A percentile compares a stretch with the other conserved stretches of the same genome.
phyloP scores from a whole-genome alignment of 2,329 filamentous ascomycete species.

The Graphiopsis chlorocephala region DNA sequence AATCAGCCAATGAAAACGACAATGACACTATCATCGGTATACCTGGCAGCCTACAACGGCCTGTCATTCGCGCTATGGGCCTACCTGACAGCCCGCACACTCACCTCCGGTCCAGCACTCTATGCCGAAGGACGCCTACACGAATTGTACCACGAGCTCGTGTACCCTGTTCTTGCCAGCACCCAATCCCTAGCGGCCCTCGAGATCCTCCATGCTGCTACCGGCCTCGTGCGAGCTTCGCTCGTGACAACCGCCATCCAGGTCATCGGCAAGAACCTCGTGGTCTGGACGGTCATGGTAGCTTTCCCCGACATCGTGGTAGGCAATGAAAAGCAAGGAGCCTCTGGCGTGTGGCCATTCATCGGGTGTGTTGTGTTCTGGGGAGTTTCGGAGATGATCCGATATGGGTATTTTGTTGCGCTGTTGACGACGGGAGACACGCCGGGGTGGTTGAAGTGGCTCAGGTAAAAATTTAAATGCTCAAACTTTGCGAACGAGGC shows the following conservation, averaged over 20 bases:
- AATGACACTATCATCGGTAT: neutral
- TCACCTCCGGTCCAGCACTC: neutral
- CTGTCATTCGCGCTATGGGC: neutral
- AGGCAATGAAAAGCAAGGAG: neutral
- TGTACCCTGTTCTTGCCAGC: neutral
- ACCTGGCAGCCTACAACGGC: neutral
- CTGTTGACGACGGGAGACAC: neutral
- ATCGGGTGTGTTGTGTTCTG: neutral
- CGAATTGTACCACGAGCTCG: neutral
- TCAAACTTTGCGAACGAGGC: neutral
- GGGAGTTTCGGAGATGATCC: neutral
- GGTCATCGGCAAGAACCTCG: neutral
- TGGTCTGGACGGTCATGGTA: slow-evolving; percentile 1
- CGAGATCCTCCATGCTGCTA: neutral
- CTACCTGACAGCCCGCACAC: neutral
- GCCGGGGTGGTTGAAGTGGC: neutral
- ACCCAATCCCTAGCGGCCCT: neutral
- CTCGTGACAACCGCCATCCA: slow-evolving; percentile 1
- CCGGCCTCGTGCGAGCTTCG: neutral
- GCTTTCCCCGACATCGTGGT: slow-evolving; percentile 1
- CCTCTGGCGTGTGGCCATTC: neutral
- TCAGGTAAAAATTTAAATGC: neutral
- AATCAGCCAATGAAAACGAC: neutral
- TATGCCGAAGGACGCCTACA: neutral
- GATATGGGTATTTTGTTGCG: neutral